phyloP scores from a whole-genome alignment of 2,329 filamentous ascomycete genomes.

The Microdochium nivale region DNA sequence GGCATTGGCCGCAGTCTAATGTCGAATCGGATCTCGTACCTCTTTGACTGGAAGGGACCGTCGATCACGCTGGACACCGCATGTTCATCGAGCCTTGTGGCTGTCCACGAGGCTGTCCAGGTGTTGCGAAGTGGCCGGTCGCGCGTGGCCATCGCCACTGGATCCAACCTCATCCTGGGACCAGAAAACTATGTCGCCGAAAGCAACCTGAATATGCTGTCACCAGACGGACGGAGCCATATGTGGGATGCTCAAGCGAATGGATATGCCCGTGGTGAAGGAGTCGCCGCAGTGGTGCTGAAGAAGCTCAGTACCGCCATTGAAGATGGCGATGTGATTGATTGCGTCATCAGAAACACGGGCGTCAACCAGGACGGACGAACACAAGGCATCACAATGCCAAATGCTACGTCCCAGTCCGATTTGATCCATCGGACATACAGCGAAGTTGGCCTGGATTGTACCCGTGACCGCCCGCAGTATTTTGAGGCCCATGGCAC shows the following conservation, averaged over 20 bases:
- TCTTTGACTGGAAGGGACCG: not conserved
- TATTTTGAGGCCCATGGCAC: not conserved
- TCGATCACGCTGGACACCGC: not conserved
- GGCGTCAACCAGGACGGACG: not conserved
- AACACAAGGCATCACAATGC: not conserved
- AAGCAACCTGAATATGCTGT: conserved; percentile 2
- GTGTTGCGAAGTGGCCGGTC: not conserved
- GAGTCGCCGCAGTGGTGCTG: not conserved
- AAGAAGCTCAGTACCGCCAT: not conserved
- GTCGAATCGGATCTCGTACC: not conserved
- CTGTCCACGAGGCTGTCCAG: not conserved
- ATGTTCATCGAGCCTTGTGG: not conserved
- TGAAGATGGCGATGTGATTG: not conserved
- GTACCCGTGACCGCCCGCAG: not conserved
- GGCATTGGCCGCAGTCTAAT: not conserved
- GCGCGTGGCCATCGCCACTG: not conserved
- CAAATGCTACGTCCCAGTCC: not conserved
- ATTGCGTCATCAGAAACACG: not conserved
- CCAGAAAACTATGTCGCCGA: not conserved
- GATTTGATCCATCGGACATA: not conserved
- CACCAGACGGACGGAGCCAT: not conserved
- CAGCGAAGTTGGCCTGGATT: not conserved
- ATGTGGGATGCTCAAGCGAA: not conserved
- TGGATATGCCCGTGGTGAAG: not conserved
- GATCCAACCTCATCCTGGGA: not conserved